phyloP scores from a whole-genome alignment of 192 early-diverging fungal genomes.

The Anaeromyces robustus region DNA sequence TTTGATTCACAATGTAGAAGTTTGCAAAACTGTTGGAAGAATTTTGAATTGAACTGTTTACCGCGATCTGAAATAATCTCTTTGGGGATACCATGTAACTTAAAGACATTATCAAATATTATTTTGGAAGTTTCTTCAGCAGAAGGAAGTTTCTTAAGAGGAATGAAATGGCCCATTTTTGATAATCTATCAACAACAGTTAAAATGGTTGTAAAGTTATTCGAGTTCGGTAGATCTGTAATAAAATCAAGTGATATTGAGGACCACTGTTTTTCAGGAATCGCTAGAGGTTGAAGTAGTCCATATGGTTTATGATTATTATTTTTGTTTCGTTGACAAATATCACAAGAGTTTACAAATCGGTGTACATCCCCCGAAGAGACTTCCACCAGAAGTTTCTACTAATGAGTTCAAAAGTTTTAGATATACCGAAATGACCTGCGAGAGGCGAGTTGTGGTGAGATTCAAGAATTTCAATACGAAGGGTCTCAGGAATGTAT shows the following conservation, averaged over 20 bases:
- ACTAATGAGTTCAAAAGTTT: slow-evolving; percentile 15
- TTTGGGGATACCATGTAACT: no score
- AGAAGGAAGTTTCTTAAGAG: background rate
- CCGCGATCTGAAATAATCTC: no score
- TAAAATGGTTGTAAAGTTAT: background rate
- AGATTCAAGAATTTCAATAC: no score
- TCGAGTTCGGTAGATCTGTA: slow-evolving; percentile 5
- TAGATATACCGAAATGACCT: slow-evolving; percentile 16
- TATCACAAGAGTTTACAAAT: no score
- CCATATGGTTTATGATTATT: slow-evolving; percentile 17
- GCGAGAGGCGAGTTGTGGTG: slow-evolving; percentile 10
- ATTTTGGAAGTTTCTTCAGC: background rate
- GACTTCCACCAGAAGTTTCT: slow-evolving; percentile 11
- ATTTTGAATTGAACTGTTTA: no score
- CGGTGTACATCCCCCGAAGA: slow-evolving; percentile 11
- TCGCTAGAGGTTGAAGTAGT: slow-evolving; percentile 11
- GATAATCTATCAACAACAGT: background rate
- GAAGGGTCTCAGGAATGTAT: no score
- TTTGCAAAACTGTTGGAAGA: no score
- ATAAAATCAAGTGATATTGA: slow-evolving; percentile 35
- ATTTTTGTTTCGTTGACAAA: slow-evolving; percentile 16
- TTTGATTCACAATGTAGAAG: no score
- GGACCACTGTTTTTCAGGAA: slow-evolving; percentile 16
- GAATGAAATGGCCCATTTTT: slow-evolving; percentile 10
- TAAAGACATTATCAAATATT: no score